Percentiles rank a stretch among this genome's conserved stretches.
phyloP scores from a whole-genome alignment of 1,284 basidiomycete genomes.

The Cystobasidium slooffiae region DNA sequence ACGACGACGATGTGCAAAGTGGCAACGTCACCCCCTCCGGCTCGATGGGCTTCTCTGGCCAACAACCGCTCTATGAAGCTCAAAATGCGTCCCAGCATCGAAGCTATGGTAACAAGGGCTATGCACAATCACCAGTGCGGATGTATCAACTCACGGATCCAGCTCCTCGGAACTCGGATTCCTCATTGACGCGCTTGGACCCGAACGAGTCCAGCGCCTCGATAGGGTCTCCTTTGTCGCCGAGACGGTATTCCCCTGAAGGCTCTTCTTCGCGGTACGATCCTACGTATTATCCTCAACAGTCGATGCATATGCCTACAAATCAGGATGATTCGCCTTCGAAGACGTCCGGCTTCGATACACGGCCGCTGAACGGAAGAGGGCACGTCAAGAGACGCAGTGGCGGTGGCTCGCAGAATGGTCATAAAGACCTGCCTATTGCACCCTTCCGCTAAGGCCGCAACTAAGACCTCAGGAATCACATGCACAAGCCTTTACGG shows the following conservation, averaged over 20 bases:
- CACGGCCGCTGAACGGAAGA: conserved; percentile 1
- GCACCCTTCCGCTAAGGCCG: conserved; percentile 4
- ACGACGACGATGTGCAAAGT: conserved; percentile 55
- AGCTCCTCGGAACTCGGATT: conserved; percentile 22
- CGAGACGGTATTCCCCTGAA: conserved; percentile 23
- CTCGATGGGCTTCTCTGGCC: conserved; percentile 22
- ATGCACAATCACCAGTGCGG: conserved; percentile 28
- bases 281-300: conserved; percentile 17
- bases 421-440: background rate
- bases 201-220: conserved; percentile 30
- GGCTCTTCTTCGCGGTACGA: conserved; percentile 18
- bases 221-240: conserved; percentile 34
- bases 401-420: conserved; percentile 24
- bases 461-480: too few species aligned
- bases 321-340: conserved; percentile 16
- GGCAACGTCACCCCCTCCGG: conserved; percentile 34
- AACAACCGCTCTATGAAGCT: conserved; percentile 16
- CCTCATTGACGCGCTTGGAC: conserved; percentile 26
- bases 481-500: too few species aligned
- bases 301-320: conserved; percentile 1
- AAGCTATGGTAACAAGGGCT: background rate
- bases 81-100: conserved; percentile 1
- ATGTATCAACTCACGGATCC: conserved; percentile 39
- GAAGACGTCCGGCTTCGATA: conserved; percentile 30
- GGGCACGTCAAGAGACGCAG: conserved; percentile 40